Evolutionary conservation across 129 eudicot species (phyloP), one percentile per base, ranked within the genome.

Genomic region (Arctium lappa): DNA sequence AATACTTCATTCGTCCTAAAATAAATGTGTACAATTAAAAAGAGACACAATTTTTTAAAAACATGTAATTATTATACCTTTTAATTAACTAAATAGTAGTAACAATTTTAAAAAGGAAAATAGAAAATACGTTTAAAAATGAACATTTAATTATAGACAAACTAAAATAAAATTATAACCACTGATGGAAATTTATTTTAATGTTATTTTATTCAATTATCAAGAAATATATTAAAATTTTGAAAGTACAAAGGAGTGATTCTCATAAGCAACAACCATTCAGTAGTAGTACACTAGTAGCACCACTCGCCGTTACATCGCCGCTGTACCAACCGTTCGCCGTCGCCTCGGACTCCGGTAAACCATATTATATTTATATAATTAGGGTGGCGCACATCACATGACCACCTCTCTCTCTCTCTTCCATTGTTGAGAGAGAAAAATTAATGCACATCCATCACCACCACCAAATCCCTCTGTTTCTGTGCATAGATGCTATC

Each of bases 381-480:
- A 8, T 42, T 27, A 79, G 40, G 76, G 72, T 72, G 83, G 86
- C 86, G 48, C 78, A 71, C 79, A 71, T 77, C 83, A 84, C 86
- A 78, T 73, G 80, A 73, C 79, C 53, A 6, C 76, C 37, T 56
- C 79, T 12, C 12, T 39, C 30, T 84, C 79, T 84, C 87, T 84
- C 72, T 1, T 34, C 79, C 42, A 13, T 65, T 65, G 48, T 15
- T 29, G 27, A 75, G 32, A 68, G 36, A 22, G 36, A 69, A 29
- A 40, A 29, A 40, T 78, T 72, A 78, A 79, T 79, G 72, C 77
- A 31, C 83, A 60, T 46, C 79, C 53, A 27, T 8, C 8, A 37
- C 68, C 82, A 46, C 70, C 15, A 70, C 53, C 72, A 83, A 77
- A 72, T 83, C 53, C 69, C 73, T 22, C 37, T 33, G 44, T 53